Evolutionary conservation across 2,329 filamentous ascomycete genomes (phyloP).

Genomic region (Apiospora rasikravindrae): DNA sequence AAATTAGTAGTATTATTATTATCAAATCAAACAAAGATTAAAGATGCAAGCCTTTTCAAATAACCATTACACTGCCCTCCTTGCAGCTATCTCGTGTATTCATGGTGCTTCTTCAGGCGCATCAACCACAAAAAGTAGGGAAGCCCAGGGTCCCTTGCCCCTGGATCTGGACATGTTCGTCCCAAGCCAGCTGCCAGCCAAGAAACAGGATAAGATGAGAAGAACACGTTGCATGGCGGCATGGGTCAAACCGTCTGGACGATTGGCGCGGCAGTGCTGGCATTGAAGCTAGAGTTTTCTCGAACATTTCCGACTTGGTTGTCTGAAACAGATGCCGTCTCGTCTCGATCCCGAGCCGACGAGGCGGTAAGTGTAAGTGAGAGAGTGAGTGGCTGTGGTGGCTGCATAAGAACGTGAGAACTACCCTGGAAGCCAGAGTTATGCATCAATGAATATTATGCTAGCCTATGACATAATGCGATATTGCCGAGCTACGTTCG

Average conservation of each 20-base stretch:
- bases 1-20: neutral
- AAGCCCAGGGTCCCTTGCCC: neutral
- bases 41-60: neutral
- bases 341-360: neutral
- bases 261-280: neutral
- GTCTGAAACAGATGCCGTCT: neutral
- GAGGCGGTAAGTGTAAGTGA: neutral
- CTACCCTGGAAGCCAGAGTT: neutral
- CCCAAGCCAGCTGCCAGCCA: neutral
- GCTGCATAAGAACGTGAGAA: neutral
- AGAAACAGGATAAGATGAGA: neutral
- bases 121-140: neutral
- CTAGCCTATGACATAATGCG: neutral
- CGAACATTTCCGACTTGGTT: neutral
- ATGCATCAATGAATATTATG: constrained; percentile 1
- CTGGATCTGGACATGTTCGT: neutral
- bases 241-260: neutral
- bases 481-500: neutral
- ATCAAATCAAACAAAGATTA: neutral
- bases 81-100: neutral
- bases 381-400: neutral
- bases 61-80: no score
- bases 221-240: neutral
- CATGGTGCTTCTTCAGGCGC: neutral
- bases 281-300: neutral